Base-by-base conservation (phyloP, 2,329 filamentous ascomycete genomes). In the Colletotrichum sp. region DNA sequence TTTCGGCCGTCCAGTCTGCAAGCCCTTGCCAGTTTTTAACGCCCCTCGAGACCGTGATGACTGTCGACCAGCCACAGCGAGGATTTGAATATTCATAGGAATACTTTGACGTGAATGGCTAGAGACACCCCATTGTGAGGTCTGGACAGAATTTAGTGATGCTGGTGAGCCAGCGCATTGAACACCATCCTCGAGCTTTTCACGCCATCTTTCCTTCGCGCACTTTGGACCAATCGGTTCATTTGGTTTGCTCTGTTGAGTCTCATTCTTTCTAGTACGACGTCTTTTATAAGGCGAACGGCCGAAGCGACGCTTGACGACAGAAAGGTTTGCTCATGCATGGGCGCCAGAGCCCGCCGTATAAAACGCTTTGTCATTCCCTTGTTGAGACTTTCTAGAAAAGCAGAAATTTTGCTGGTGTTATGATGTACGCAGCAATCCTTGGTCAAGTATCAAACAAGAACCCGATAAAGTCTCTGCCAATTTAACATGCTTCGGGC, bases 181-280 rank as follows among this genome's bases (percentile, higher is more conserved):
- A 52, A 12, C 10, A 21, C 0, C 2, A 4, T 52, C 9, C 44
- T 21, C n/a, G n/a, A 18, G n/a, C 44, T 4, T 8, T 5, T 21
- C 44, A 8, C 10, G 44, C n/a, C 12, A 21, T 3, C 44, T 52
- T 52, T 52, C 1, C 44, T 52, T 52, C n/a, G 44, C 44, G 9
- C 7, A 1, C 3, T 44, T 0, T 44, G 39, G 39, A 6, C 39
- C 0, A n/a, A n/a, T 5, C n/a, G 39, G 0, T 24, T 49, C 2
- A 21, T 13, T 21, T 8, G 10, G n/a, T 21, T 21, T 21, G 44
- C 44, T 13, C 44, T 13, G 3, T 4, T 8, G 3, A 52, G 10
- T 3, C 10, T 52, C n/a, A 21, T 21, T 21, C 44, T 52, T 21
- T 21, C 18, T 52, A 10, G n/a, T 1, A 21, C 12, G 6, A 21